Evolutionary conservation across 164 flowering plant genomes (phyloP).

Genomic region (Platanus orientalis): DNA sequence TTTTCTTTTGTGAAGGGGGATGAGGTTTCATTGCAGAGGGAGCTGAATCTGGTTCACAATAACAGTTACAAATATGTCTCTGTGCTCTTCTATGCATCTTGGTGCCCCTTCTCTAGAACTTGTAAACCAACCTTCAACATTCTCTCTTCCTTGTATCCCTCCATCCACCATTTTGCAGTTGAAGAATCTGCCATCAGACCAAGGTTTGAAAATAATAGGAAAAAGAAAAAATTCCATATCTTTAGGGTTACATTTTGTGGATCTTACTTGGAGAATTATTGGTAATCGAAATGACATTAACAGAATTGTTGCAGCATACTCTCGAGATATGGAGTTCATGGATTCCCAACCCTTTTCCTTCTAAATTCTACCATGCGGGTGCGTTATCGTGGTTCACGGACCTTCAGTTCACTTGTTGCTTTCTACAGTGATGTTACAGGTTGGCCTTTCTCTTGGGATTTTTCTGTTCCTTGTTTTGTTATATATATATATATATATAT

Average conservation of each 20-base stretch:
- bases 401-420: conserved; percentile 48
- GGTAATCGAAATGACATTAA: conserved; percentile 5
- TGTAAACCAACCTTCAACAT: conserved; percentile 55
- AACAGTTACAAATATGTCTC: conserved; percentile 54
- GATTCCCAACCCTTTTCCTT: conserved; percentile 86
- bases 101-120: conserved; percentile 87
- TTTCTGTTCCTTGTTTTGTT: background rate
- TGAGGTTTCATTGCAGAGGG: conserved; percentile 64
- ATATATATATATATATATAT: too few species aligned
- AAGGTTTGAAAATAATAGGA: conserved; percentile 44
- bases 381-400: conserved; percentile 75
- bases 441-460: conserved; percentile 20
- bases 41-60: conserved; percentile 52
- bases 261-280: background rate
- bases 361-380: conserved; percentile 74
- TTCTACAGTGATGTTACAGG: conserved; percentile 83
- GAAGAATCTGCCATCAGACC: conserved; percentile 85
- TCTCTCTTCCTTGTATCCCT: conserved; percentile 65
- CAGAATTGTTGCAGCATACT: conserved; percentile 52
- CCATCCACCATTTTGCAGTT: conserved; percentile 78
- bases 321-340: conserved; percentile 90
- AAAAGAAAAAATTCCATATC: background rate
- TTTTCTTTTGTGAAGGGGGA: conserved; percentile 60
- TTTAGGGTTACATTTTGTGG: background rate
- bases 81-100: conserved; percentile 85